phyloP scores from a whole-genome alignment of 208 protist species.

The Crithidia acanthocephali region DNA sequence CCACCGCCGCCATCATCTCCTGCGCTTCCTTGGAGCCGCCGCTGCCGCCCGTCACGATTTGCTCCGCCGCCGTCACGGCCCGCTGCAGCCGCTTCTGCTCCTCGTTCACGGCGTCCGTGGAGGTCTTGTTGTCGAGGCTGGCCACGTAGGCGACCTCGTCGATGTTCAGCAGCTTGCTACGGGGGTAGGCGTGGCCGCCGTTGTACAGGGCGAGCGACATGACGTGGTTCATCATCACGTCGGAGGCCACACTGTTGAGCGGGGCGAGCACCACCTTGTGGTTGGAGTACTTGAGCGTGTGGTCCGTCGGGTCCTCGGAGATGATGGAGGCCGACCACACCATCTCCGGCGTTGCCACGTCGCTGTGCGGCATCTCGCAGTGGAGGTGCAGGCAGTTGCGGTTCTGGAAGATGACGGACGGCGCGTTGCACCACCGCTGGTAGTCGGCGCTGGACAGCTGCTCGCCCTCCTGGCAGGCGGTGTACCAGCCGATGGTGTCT shows the following conservation, averaged over 20 bases:
- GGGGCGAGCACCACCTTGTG: slow-evolving; percentile 37
- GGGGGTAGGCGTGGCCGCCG: slow-evolving; percentile 47
- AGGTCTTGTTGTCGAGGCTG: slow-evolving; percentile 28
- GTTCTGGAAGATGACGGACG: slow-evolving; percentile 42
- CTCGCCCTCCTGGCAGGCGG: slow-evolving; percentile 40
- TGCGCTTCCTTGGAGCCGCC: slow-evolving; percentile 37
- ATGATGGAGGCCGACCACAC: slow-evolving; percentile 47
- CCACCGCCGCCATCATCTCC: slow-evolving; percentile 37
- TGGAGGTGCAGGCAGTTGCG: slow-evolving; percentile 53
- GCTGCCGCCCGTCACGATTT: slow-evolving; percentile 34
- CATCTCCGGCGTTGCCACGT: slow-evolving; percentile 32
- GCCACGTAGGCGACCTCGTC: slow-evolving; percentile 65
- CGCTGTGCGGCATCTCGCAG: slow-evolving; percentile 48
- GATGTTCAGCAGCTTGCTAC: slow-evolving; percentile 67
- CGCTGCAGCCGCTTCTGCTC: slow-evolving; percentile 37
- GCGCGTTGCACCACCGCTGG: slow-evolving; percentile 60
- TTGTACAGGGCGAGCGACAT: slow-evolving; percentile 52
- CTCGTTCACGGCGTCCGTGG: slow-evolving; percentile 37
- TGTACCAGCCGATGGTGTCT: slow-evolving; percentile 81
- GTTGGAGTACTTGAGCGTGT: slow-evolving; percentile 39
- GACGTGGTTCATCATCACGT: slow-evolving; percentile 73
- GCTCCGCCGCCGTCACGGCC: slow-evolving; percentile 30
- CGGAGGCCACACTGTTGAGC: slow-evolving; percentile 45
- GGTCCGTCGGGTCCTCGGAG: slow-evolving; percentile 29
- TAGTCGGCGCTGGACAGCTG: slow-evolving; percentile 41